phyloP scores from a whole-genome alignment of 1,139 yeast species.

The Lipomyces yarrowii region DNA sequence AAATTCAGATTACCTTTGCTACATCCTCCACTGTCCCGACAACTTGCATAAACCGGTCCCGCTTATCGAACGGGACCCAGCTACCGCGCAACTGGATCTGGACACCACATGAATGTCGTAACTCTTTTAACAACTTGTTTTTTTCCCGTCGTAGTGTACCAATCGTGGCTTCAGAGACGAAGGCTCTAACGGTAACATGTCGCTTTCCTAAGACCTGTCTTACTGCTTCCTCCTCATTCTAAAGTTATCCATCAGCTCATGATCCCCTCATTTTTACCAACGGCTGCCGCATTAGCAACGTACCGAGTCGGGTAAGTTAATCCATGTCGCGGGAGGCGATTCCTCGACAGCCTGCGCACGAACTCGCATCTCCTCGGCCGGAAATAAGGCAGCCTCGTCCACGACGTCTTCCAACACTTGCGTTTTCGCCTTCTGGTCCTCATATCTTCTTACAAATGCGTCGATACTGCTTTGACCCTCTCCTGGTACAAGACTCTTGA shows the following conservation, averaged over 20 bases:
- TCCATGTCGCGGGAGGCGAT: neutral
- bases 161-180: neutral
- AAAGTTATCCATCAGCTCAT: neutral
- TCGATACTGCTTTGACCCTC: neutral
- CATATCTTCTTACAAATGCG: neutral
- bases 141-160: neutral
- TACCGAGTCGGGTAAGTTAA: neutral
- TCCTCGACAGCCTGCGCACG: neutral
- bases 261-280: neutral
- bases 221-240: neutral
- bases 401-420: neutral
- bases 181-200: neutral
- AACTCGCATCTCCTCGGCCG: neutral
- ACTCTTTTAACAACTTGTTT: neutral
- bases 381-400: neutral
- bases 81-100: neutral
- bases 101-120: neutral
- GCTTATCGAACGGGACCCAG: neutral
- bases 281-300: neutral
- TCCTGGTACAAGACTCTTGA: neutral
- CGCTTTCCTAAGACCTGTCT: neutral
- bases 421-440: neutral
- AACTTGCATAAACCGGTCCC: neutral
- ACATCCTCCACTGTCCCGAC: neutral
- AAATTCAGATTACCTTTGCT: neutral